Base-by-base conservation (phyloP, 495 filamentous ascomycete genomes). In the Penicillium coffeae region DNA sequence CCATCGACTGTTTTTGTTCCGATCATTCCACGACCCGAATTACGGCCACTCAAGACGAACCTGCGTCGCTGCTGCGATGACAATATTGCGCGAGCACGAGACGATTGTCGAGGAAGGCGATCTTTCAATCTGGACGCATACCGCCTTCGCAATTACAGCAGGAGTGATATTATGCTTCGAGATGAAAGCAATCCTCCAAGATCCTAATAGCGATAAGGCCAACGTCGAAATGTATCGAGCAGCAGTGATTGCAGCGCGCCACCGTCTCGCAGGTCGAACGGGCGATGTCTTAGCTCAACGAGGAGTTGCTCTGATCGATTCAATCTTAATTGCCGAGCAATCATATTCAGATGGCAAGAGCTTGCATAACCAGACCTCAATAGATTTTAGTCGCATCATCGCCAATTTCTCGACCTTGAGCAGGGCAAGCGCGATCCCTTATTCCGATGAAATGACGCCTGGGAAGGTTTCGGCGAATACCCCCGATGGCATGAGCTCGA, bases 1-100 rank as follows among this genome's bases (percentile, higher is more conserved):
- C 20, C 72, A 78, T 51, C 66, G 74, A 18, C 63, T 63, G 1
- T 76, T 78, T 45, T 55, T 78, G 0, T 71, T 66, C 38, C 61
- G 59, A 22, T 72, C 70, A 37, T 76, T 76, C 45, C 55, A 66
- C 12, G 63, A 67, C 15, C 60, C 64, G 3, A 65, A 51, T 25
- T 78, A 66, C 43, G 59, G 48, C 16, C 70, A 70, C 15, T 71
- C 71, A 34, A 56, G 73, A 16, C 63, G 70, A 34, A 74, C 73
- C 5, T 76, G 71, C 42, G 58, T 73, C 21, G 68, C 66, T 0
- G 68, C 73, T 1, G 68, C 74, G 3, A 71, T 68, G 58, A 73
- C 66, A 2, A 78, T 78, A 38, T 54, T 78, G 25, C 70, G 68
- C 13, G 66, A 70, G 47, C 62, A 69, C 36, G 63, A 64, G 10